Percentiles rank a stretch among this genome's conserved stretches.
Conservation (phyloP, 1,139 yeast genomes). For the Candida albicans region DNA sequence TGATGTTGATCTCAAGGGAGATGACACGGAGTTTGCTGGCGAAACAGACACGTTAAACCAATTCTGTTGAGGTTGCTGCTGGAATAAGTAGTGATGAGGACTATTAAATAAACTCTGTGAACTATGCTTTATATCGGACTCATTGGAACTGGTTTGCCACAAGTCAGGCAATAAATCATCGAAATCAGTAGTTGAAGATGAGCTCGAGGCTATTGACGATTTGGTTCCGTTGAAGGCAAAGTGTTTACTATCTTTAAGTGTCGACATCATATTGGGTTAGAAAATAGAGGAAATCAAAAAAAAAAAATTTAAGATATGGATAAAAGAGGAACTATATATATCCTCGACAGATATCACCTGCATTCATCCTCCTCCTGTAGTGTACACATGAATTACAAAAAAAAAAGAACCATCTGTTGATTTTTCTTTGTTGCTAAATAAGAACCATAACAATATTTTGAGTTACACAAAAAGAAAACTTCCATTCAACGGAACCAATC, state of each 20-base stretch:
- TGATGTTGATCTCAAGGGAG: slow-evolving; percentile 6
- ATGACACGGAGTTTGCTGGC: slow-evolving; percentile 7
- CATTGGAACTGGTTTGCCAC: slow-evolving; percentile 28
- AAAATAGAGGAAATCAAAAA: background rate
- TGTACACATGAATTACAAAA: background rate
- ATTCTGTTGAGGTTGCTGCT: slow-evolving; percentile 6
- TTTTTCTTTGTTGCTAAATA: background rate
- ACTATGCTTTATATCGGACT: slow-evolving; percentile 8
- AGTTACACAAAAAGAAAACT: background rate
- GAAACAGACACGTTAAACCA: slow-evolving; percentile 6
- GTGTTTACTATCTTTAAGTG: slow-evolving; percentile 2
- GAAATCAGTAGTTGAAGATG: slow-evolving; percentile 25
- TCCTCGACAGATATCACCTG: background rate
- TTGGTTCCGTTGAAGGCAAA: slow-evolving; percentile 1
- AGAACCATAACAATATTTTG: background rate
- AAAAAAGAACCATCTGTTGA: slow-evolving; percentile 1
- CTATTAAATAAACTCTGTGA: slow-evolving; percentile 1
- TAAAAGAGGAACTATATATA: background rate
- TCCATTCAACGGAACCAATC: no score
- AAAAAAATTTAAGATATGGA: background rate
- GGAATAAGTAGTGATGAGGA: slow-evolving; percentile 2
- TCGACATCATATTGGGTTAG: slow-evolving; percentile 7
- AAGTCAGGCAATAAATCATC: slow-evolving; percentile 35
- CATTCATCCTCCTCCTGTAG: no score
- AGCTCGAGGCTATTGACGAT: slow-evolving; percentile 16